A percentile compares a stretch with the other conserved stretches of the same genome.
phyloP scores from a whole-genome alignment of 2,329 filamentous ascomycete genomes.

The Xylariales sp. region DNA sequence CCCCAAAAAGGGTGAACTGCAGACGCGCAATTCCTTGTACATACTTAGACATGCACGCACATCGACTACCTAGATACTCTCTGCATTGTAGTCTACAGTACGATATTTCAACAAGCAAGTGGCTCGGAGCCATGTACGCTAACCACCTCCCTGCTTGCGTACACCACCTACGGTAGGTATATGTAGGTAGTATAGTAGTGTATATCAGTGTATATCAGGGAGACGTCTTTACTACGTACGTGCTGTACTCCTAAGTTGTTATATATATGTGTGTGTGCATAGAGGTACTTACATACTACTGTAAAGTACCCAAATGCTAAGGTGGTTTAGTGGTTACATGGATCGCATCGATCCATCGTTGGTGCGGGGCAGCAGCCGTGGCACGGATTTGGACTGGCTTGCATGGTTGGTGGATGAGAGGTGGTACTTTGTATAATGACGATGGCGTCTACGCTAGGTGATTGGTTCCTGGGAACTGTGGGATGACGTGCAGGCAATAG shows the following conservation, averaged over 20 bases:
- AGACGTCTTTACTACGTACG: no score
- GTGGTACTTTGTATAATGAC: background rate
- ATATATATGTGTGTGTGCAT: no score
- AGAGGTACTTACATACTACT: background rate
- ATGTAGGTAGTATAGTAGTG: no score
- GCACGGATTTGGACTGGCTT: constrained; percentile 33
- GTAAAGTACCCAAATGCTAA: background rate
- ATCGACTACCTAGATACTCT: background rate
- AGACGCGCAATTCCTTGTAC: background rate
- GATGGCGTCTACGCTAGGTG: background rate
- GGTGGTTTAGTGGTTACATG: background rate
- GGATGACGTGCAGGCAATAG: constrained; percentile 37
- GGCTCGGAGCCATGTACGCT: background rate
- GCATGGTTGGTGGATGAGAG: constrained; percentile 21
- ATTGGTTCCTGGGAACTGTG: constrained; percentile 25
- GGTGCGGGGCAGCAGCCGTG: constrained; percentile 6
- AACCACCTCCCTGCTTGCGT: background rate
- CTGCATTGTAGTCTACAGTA: background rate
- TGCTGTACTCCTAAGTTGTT: no score
- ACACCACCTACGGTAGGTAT: no score
- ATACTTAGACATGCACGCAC: background rate
- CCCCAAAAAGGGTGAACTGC: background rate
- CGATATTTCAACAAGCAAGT: background rate
- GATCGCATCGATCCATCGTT: background rate
- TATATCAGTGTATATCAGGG: no score